These are phyloP conservation scores for Picea glauca DNA, from an alignment of 75 land plant genomes.

Conservation along the genomic window DNA sequence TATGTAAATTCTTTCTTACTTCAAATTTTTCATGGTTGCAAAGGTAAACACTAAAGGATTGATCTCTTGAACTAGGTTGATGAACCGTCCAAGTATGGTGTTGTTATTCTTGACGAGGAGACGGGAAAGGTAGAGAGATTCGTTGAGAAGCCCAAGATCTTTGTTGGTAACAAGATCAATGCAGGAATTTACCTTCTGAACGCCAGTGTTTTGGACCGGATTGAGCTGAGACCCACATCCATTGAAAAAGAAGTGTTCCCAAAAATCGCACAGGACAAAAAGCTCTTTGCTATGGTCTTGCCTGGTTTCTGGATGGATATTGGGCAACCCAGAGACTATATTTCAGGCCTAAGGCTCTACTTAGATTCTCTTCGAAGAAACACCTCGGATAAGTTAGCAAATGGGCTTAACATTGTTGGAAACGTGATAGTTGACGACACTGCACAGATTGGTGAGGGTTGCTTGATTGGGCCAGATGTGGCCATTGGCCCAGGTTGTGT, in stretches of 20 bases:
- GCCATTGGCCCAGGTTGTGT: conserved; percentile 87
- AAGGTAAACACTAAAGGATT: background rate
- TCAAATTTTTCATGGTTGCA: background rate
- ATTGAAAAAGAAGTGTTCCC: conserved; percentile 95
- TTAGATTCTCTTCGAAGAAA: conserved; percentile 69
- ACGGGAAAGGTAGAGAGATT: conserved; percentile 76
- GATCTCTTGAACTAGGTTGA: conserved; percentile 55
- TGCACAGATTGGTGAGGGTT: conserved; percentile 87
- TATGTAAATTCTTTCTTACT: background rate
- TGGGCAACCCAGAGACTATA: conserved; percentile 92
- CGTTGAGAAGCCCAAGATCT: conserved; percentile 81
- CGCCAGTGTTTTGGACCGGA: conserved; percentile 64
- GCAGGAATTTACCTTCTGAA: conserved; percentile 86
- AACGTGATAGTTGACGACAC: conserved; percentile 76
- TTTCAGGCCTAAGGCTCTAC: conserved; percentile 83
- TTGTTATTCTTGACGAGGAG: conserved; percentile 76
- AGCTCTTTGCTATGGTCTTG: conserved; percentile 80
- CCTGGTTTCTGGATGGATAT: conserved; percentile 98
- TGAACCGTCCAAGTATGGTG: conserved; percentile 93
- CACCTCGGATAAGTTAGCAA: conserved; percentile 50
- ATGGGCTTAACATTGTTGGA: conserved; percentile 63
- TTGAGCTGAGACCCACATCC: conserved; percentile 72
- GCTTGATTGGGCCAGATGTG: conserved; percentile 94
- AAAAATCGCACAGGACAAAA: conserved; percentile 61
- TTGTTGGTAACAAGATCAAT: conserved; percentile 94